Percentiles rank a stretch among this genome's conserved stretches.
phyloP scores from a whole-genome alignment of 495 filamentous ascomycete species.

The Cudoniella acicularis region DNA sequence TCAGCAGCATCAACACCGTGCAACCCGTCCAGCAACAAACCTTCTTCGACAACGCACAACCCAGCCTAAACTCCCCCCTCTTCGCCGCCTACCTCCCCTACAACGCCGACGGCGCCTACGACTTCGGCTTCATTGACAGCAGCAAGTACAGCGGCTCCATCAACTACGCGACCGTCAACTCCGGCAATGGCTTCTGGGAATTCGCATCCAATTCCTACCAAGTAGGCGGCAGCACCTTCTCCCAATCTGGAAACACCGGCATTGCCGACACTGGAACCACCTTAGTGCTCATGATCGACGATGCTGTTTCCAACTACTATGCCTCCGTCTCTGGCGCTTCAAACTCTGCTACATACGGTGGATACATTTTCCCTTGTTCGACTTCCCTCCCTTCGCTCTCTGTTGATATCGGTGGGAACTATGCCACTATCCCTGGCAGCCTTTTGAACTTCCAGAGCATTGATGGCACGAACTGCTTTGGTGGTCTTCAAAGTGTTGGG shows the following conservation, averaged over 20 bases:
- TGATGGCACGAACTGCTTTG: conserved; percentile 53
- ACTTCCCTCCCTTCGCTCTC: conserved; percentile 59
- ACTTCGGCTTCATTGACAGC: conserved; percentile 70
- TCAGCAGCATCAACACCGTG: conserved; percentile 69
- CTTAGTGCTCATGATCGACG: conserved; percentile 63
- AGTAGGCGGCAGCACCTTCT: conserved; percentile 42
- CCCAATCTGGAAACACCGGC: conserved; percentile 45
- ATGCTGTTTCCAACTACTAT: conserved; percentile 61
- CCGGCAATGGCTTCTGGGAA: conserved; percentile 70
- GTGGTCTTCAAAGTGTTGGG: conserved; percentile 59
- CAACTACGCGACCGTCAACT: conserved; percentile 60
- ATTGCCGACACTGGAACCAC: conserved; percentile 75
- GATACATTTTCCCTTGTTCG: conserved; percentile 65
- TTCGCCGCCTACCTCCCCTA: conserved; percentile 69
- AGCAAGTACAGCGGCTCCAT: conserved; percentile 62
- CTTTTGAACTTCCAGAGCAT: conserved; percentile 52
- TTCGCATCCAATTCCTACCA: conserved; percentile 57
- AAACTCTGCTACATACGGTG: conserved; percentile 45
- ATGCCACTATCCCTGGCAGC: conserved; percentile 50
- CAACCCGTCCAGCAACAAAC: conserved; percentile 64
- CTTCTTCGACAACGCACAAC: conserved; percentile 75
- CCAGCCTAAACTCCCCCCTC: conserved; percentile 59
- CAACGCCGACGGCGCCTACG: conserved; percentile 62
- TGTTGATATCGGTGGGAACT: conserved; percentile 46
- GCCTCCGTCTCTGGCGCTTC: conserved; percentile 52